These are phyloP conservation scores for Tolypocladium tundrense DNA, from an alignment of 2,329 filamentous ascomycete genomes.

Conservation along the genomic window DNA sequence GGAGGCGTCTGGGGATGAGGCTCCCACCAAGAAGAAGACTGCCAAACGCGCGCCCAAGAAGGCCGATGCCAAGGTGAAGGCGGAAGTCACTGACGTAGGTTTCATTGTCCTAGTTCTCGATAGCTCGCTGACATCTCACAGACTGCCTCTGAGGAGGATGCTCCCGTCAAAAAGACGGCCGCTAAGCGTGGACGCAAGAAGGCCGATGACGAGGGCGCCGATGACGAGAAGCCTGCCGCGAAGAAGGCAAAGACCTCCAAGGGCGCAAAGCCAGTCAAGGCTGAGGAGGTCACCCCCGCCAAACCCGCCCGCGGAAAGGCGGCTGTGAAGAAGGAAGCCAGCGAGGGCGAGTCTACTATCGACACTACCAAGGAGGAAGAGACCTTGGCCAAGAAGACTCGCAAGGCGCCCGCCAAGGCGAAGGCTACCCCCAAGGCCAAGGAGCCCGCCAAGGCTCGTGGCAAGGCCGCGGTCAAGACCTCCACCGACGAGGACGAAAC, in stretches of 20 bases:
- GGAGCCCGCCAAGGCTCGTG: neutral
- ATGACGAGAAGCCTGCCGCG: conserved; percentile 22
- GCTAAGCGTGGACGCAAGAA: conserved; percentile 25
- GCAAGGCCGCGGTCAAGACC: conserved; percentile 1
- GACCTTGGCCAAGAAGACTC: conserved; percentile 3
- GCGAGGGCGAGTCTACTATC: conserved; percentile 9
- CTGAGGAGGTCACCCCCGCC: conserved; percentile 6
- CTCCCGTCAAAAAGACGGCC: conserved; percentile 20
- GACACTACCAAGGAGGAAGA: conserved; percentile 7
- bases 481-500: conserved; percentile 2
- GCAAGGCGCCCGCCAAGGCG: neutral
- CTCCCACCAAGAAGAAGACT: conserved; percentile 12
- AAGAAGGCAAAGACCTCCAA: conserved; percentile 25
- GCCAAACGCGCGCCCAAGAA: conserved; percentile 4
- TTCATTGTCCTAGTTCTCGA: neutral
- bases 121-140: neutral
- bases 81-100: neutral
- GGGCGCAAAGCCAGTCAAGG: conserved; percentile 9
- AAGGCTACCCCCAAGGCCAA: conserved; percentile 4
- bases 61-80: neutral
- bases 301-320: conserved; percentile 1
- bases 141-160: neutral
- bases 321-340: conserved; percentile 1
- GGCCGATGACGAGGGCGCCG: conserved; percentile 16
- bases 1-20: neutral